Evolutionary conservation across 768 basidiomycete species (phyloP).

Genomic region (Calocybe indica): DNA sequence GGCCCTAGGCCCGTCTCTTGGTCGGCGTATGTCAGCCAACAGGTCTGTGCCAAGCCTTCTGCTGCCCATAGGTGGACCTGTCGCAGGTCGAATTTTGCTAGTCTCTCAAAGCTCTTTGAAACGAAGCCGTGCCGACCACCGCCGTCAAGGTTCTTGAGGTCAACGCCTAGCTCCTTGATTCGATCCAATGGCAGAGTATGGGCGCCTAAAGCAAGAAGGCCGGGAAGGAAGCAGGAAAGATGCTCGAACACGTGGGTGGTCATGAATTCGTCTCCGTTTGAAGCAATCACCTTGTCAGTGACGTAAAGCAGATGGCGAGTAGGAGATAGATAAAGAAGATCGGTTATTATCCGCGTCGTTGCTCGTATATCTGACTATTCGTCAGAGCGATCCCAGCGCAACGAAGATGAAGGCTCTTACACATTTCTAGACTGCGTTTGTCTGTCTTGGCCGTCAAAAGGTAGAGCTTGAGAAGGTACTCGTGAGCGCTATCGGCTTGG

Average conservation of each 20-base stretch:
- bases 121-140: constrained; percentile 27
- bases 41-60: constrained; percentile 66
- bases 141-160: constrained; percentile 35
- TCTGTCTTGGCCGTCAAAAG: constrained; percentile 61
- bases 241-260: constrained; percentile 61
- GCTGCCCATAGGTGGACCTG: constrained; percentile 74
- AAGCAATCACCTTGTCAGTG: constrained; percentile 39
- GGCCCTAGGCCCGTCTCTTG: constrained; percentile 64
- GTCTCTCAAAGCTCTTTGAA: constrained; percentile 24
- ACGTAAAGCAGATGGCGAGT: constrained; percentile 63
- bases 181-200: constrained; percentile 54
- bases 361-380: constrained; percentile 45
- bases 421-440: constrained; percentile 55
- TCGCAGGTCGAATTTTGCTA: constrained; percentile 45
- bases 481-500: constrained; percentile 68
- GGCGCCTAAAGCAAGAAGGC: constrained; percentile 66
- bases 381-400: not conserved
- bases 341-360: constrained; percentile 56
- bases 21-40: constrained; percentile 68
- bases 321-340: constrained; percentile 63
- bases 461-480: constrained; percentile 73
- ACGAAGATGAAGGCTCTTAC: constrained; percentile 30
- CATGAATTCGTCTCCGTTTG: constrained; percentile 16
- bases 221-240: constrained; percentile 74
- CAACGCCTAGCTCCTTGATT: constrained; percentile 41